Conservation (phyloP, 2,329 filamentous ascomycete species). For the Neodidymelliopsis sp. region DNA sequence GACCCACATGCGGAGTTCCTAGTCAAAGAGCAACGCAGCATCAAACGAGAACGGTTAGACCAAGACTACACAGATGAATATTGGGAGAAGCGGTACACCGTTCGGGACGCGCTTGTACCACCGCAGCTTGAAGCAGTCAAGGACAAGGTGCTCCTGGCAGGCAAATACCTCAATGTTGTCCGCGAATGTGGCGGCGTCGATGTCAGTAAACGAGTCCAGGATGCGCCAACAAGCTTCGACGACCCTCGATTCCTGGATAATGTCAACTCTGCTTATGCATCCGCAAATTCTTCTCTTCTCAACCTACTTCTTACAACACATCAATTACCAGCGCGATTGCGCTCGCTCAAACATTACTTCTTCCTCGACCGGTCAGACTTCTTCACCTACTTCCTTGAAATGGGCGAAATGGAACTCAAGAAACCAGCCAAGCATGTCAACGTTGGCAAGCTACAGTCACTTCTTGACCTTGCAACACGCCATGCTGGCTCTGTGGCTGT, state of each 20-base stretch:
- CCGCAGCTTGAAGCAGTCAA: constrained; percentile 90
- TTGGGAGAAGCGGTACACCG: constrained; percentile 97
- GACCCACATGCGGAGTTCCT: constrained; percentile 95
- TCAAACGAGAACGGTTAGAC: constrained; percentile 86
- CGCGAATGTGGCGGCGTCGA: constrained; percentile 96
- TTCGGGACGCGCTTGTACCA: constrained; percentile 88
- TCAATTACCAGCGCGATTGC: constrained; percentile 82
- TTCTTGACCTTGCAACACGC: constrained; percentile 95
- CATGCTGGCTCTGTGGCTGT: constrained; percentile 94
- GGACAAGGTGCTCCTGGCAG: constrained; percentile 92
- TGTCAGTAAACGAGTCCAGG: constrained; percentile 83
- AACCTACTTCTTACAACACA: constrained; percentile 92
- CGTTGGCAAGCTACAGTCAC: constrained; percentile 88
- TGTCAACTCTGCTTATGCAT: constrained; percentile 91
- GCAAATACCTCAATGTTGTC: constrained; percentile 98
- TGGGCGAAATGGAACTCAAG: constrained; percentile 85
- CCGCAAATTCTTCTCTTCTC: constrained; percentile 93
- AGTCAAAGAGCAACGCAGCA: constrained; percentile 95
- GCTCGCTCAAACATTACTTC: constrained; percentile 97
- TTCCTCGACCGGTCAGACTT: constrained; percentile 98
- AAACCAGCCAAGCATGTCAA: constrained; percentile 91
- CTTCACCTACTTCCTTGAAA: constrained; percentile 96
- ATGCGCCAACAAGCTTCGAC: constrained; percentile 92
- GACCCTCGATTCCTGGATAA: constrained; percentile 93
- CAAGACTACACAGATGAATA: constrained; percentile 99